These are phyloP conservation scores for Terana coerulea DNA, from an alignment of 768 basidiomycete genomes.

Conservation along the genomic window DNA sequence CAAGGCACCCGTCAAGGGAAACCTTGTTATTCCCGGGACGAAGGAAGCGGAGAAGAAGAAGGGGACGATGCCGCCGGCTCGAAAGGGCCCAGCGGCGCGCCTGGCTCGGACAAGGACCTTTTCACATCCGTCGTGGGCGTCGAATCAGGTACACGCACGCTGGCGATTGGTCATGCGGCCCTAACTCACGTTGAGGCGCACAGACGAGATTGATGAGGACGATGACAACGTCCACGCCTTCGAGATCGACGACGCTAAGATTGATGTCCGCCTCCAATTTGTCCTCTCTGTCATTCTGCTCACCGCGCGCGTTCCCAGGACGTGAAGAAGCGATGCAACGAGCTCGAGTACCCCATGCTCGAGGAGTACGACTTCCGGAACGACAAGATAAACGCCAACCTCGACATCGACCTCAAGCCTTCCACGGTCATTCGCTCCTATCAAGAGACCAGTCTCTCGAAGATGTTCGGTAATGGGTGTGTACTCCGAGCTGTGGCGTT, in stretches of 20 bases:
- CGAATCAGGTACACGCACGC: constrained; percentile 65
- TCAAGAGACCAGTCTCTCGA: constrained; percentile 96
- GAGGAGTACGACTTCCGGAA: constrained; percentile 99
- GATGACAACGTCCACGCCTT: constrained; percentile 98
- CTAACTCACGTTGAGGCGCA: constrained; percentile 1
- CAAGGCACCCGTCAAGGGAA: constrained; percentile 80
- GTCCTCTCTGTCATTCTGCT: neutral
- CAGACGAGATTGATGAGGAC: constrained; percentile 96
- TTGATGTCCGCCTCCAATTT: constrained; percentile 71
- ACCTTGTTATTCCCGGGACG: constrained; percentile 83
- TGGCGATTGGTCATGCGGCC: constrained; percentile 1
- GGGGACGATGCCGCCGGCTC: constrained; percentile 46
- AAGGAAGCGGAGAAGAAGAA: constrained; percentile 70
- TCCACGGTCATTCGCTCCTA: constrained; percentile 97
- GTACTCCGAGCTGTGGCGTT: constrained; percentile 16
- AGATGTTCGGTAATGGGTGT: constrained; percentile 99
- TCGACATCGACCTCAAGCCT: constrained; percentile 98
- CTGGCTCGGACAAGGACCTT: constrained; percentile 63
- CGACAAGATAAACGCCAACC: constrained; percentile 91
- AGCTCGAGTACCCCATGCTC: constrained; percentile 95
- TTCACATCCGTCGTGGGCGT: constrained; percentile 97
- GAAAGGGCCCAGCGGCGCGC: constrained; percentile 22
- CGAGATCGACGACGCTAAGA: constrained; percentile 90
- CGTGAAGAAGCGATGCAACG: constrained; percentile 95
- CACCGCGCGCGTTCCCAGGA: constrained; percentile 45